Evolutionary conservation across 2,329 filamentous ascomycete genomes (phyloP), one percentile per base, ranked within the genome.

Genomic region (Pezicula neosporulosa): DNA sequence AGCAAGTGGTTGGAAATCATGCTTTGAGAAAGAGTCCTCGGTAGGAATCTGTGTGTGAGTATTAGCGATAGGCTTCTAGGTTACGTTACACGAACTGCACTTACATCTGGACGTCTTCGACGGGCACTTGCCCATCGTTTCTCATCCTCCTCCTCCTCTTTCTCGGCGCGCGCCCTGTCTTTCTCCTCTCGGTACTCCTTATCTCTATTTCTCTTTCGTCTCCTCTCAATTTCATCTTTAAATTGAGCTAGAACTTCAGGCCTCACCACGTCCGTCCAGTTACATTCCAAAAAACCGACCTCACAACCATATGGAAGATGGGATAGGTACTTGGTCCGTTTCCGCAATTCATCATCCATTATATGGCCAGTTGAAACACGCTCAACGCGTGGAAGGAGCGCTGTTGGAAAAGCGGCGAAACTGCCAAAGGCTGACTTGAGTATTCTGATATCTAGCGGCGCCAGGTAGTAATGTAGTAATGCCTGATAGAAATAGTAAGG

Each of bases 221-320:
- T 72, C 54, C 76, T 75, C 51, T 84, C 81, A 30, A 86, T 84
- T 57, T 89, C 85, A 0, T 75, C 65, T 49, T 72, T 74, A 66
- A 89, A 90, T 19, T 76, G 76, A 38, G 78, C 77, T 18, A 89
- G 68, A 5, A 88, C 70, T 42, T 82, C 78, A 0, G 81, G 76
- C 2, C 72, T 70, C 13, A 90, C 84, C 2, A 86, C 77, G 61
- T 88, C 86, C 1, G 83, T 85, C 86, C 86, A 90, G 62, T 90
- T 85, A 60, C 86, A 90, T 68, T 89, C 86, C 2, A 90, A 69
- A 59, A 89, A 89, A 43, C 73, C 81, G 18, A 89, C 85, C 65
- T 89, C 86, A 63, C 85, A 89, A 10, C 86, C 86, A 60, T 85
- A 81, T 0, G 86, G 86, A 7, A 90, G 71, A 66, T 90, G 86